phyloP scores from a whole-genome alignment of 2,329 filamentous ascomycete species.

The Ophiocordyceps robertsii region DNA sequence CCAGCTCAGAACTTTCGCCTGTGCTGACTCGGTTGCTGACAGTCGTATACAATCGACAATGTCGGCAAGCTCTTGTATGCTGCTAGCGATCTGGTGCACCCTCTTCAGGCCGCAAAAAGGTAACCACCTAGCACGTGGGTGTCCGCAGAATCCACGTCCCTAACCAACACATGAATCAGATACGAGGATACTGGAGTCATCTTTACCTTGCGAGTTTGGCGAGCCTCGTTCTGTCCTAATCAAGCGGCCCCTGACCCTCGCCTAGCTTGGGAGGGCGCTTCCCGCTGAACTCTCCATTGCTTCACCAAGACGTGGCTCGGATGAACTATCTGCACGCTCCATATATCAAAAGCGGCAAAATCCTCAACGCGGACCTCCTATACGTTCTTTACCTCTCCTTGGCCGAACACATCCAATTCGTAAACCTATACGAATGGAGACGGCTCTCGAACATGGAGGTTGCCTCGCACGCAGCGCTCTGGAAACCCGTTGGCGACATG shows the following conservation, averaged over 20 bases:
- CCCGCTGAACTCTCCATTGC: constrained; percentile 12
- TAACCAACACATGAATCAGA: constrained; percentile 8
- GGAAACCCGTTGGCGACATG: constrained; percentile 57
- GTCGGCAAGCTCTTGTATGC: constrained; percentile 22
- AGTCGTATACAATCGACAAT: constrained; percentile 27
- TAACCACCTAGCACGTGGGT: constrained; percentile 4
- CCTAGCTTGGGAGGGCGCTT: constrained; percentile 5
- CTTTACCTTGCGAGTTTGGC: constrained; percentile 17
- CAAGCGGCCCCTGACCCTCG: constrained; percentile 5
- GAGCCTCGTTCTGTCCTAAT: background rate
- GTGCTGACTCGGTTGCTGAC: background rate
- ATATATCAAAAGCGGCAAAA: constrained; percentile 21
- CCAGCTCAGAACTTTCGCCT: too few species aligned
- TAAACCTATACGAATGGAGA: constrained; percentile 58
- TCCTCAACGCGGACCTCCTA: constrained; percentile 22
- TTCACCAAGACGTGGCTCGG: constrained; percentile 22
- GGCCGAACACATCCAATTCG: constrained; percentile 50
- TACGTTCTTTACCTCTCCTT: constrained; percentile 44
- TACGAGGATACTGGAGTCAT: constrained; percentile 27
- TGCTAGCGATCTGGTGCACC: constrained; percentile 20
- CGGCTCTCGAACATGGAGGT: constrained; percentile 50
- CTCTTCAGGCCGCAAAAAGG: constrained; percentile 20
- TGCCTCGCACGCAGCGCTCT: constrained; percentile 54
- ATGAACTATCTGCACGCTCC: constrained; percentile 26
- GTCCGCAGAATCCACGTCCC: too few species aligned